Percentiles rank a stretch among this genome's conserved stretches.
Conservation (phyloP, 345 rosid species). For the Sonneratia alba region DNA sequence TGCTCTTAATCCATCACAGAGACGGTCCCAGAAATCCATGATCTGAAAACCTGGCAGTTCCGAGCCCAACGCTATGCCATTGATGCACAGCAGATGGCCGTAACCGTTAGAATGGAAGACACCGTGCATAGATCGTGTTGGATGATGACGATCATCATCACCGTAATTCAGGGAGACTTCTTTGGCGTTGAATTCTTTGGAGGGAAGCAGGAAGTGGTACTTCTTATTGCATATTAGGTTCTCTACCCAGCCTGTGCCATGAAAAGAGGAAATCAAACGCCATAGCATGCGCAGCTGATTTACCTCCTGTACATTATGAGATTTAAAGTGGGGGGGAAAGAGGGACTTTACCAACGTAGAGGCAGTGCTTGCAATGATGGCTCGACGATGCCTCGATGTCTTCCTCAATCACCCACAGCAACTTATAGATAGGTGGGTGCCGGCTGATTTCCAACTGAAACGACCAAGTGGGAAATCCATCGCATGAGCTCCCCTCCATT, state of each 20-base stretch:
- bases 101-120: constrained; percentile 83
- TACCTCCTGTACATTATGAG: too few species aligned
- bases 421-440: constrained; percentile 58
- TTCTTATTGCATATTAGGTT: constrained; percentile 78
- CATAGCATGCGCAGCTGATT: neutral
- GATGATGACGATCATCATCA: neutral
- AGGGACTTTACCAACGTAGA: constrained; percentile 63
- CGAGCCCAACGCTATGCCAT: constrained; percentile 64
- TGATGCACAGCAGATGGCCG: constrained; percentile 71
- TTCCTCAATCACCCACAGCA: constrained; percentile 70
- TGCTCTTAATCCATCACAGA: constrained; percentile 64
- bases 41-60: constrained; percentile 56
- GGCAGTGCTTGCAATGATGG: constrained; percentile 73
- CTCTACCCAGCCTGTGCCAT: constrained; percentile 69
- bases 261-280: neutral
- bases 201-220: constrained; percentile 80
- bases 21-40: constrained; percentile 90
- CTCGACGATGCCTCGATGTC: constrained; percentile 38
- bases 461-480: constrained; percentile 60
- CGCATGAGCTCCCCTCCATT: constrained; percentile 22
- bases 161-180: constrained; percentile 33
- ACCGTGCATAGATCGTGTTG: constrained; percentile 40
- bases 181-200: constrained; percentile 31
- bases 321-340: neutral
- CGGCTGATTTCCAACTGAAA: constrained; percentile 78